Conservation (phyloP, 805 yeast genomes). For the Torulaspora indica region DNA sequence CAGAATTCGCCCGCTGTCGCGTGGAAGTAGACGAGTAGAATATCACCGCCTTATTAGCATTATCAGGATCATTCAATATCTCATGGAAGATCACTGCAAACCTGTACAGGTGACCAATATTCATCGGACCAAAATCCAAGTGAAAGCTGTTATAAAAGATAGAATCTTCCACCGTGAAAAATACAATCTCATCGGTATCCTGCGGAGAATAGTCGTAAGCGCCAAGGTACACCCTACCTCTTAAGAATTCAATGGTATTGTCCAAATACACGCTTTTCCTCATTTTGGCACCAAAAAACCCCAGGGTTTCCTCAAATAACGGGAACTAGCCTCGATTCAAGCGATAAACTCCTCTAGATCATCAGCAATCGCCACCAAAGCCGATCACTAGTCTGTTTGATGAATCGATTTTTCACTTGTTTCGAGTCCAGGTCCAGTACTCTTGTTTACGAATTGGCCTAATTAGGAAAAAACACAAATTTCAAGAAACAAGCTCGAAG, state of each 20-base stretch:
- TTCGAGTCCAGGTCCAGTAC: not conserved
- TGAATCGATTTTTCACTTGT: slow-evolving; percentile 1
- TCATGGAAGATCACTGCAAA: slow-evolving; percentile 94
- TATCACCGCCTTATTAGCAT: slow-evolving; percentile 84
- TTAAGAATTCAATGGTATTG: slow-evolving; percentile 37
- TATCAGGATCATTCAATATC: slow-evolving; percentile 76
- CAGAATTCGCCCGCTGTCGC: slow-evolving; percentile 84
- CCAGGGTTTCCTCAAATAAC: not conserved
- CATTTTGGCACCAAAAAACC: slow-evolving; percentile 15
- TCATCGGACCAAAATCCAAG: slow-evolving; percentile 93
- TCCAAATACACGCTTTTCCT: slow-evolving; percentile 33
- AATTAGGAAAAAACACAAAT: slow-evolving; percentile 5
- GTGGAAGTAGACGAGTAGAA: slow-evolving; percentile 82
- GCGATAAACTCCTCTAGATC: not conserved
- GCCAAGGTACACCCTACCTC: slow-evolving; percentile 77
- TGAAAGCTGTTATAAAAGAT: slow-evolving; percentile 93
- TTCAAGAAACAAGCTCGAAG: not conserved
- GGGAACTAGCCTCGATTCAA: not conserved
- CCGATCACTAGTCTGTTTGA: not conserved
- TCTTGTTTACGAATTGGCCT: slow-evolving; percentile 2
- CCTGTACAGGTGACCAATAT: slow-evolving; percentile 86
- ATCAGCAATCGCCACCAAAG: not conserved
- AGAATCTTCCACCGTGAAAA: slow-evolving; percentile 88
- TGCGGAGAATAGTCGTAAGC: slow-evolving; percentile 77
- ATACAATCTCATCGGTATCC: slow-evolving; percentile 70